Conservation (phyloP, 441 rosid genomes). For the Arabidopsis lyrata region DNA sequence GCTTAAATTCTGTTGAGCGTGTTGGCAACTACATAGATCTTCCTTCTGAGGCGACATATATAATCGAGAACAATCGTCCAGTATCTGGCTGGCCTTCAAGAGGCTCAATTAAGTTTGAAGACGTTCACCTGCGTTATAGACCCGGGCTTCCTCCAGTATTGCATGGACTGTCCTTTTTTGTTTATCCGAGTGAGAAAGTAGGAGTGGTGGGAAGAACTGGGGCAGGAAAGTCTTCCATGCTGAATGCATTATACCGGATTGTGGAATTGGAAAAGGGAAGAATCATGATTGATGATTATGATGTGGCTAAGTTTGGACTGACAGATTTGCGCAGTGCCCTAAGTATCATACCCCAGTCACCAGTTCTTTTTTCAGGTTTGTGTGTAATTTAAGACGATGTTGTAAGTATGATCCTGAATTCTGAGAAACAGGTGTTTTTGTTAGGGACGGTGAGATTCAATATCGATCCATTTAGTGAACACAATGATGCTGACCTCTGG, state of each 20-base stretch:
- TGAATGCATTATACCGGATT: constrained; percentile 90
- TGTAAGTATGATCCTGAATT: constrained; percentile 14
- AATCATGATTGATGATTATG: constrained; percentile 73
- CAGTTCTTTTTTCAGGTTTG: constrained; percentile 96
- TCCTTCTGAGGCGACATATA: constrained; percentile 83
- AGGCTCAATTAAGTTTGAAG: constrained; percentile 76
- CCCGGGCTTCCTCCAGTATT: constrained; percentile 95
- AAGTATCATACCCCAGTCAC: constrained; percentile 93
- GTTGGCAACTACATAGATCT: constrained; percentile 84
- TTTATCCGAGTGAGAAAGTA: constrained; percentile 81
- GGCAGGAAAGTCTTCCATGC: constrained; percentile 96
- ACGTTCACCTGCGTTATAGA: constrained; percentile 83
- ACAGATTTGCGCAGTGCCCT: constrained; percentile 77
- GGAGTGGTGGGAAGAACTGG: constrained; percentile 99
- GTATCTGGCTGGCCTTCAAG: constrained; percentile 85
- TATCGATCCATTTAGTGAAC: constrained; percentile 93
- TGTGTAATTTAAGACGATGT: background rate
- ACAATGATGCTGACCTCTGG: constrained; percentile 93
- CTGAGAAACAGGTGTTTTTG: constrained; percentile 23
- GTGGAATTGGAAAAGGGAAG: constrained; percentile 90
- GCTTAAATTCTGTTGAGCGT: constrained; percentile 94
- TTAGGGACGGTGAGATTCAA: constrained; percentile 93
- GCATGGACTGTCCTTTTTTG: constrained; percentile 76
- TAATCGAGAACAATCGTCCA: constrained; percentile 72
- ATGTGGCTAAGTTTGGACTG: constrained; percentile 75